Evolutionary conservation across 1,139 yeast genomes (phyloP).

Genomic region (Magnusiomyces sp.): DNA sequence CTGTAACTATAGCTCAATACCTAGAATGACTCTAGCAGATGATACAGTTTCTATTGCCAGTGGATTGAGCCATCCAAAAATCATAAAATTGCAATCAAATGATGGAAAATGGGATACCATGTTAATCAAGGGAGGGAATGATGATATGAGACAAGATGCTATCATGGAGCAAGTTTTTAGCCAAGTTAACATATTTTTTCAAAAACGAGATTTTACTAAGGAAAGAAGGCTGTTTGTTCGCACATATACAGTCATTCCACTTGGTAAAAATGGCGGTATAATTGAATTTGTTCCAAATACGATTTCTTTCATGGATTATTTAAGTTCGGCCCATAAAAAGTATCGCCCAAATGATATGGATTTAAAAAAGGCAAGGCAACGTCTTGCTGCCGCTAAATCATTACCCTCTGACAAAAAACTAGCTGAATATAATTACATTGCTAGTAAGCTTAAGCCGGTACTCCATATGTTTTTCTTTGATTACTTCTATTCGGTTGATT

Average conservation of each 20-base stretch:
- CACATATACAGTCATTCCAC: constrained; percentile 83
- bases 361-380: constrained; percentile 33
- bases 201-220: constrained; percentile 47
- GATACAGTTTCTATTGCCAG: constrained; percentile 51
- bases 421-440: constrained; percentile 43
- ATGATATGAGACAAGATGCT: constrained; percentile 90
- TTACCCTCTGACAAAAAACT: constrained; percentile 39
- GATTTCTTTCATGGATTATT: constrained; percentile 56
- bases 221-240: constrained; percentile 53
- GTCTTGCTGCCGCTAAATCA: background rate
- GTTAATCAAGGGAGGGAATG: constrained; percentile 76
- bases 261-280: constrained; percentile 81
- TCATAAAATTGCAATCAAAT: constrained; percentile 45
- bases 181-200: constrained; percentile 68
- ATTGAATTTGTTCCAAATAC: constrained; percentile 86
- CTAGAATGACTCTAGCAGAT: constrained; percentile 41
- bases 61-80: constrained; percentile 84
- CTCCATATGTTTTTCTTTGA: constrained; percentile 63
- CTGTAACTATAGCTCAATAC: constrained; percentile 42
- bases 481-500: constrained; percentile 44
- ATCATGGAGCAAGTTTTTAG: constrained; percentile 96
- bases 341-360: constrained; percentile 39
- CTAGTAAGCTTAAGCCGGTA: constrained; percentile 52
- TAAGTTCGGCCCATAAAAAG: constrained; percentile 48
- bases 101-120: constrained; percentile 52